Evolutionary conservation across 495 filamentous ascomycete species (phyloP).

Genomic region (Aspergillus diversus): DNA sequence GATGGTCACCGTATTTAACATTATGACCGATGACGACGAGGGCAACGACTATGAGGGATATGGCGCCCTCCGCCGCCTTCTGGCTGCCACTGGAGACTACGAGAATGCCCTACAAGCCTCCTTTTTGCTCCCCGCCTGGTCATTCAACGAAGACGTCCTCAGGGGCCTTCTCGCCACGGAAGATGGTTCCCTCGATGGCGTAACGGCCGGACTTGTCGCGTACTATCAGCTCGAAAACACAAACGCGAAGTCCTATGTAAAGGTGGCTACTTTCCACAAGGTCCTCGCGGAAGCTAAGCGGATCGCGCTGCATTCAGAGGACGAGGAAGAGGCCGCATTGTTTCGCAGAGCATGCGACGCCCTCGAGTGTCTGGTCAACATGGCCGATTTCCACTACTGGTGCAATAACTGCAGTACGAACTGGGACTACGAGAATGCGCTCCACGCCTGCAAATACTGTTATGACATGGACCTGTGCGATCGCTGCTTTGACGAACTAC

Average conservation of each 20-base stretch:
- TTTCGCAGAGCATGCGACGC: not conserved
- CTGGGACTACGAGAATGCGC: conserved; percentile 22
- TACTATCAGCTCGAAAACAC: not conserved
- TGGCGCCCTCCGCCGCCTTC: conserved; percentile 1
- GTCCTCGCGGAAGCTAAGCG: not conserved
- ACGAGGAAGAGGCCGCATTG: not conserved
- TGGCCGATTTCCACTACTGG: not conserved
- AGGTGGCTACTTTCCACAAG: too few relatives aligned
- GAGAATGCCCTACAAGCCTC: conserved; percentile 12
- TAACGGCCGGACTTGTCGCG: not conserved
- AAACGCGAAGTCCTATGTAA: too few relatives aligned
- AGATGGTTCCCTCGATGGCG: not conserved
- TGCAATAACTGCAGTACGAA: conserved; percentile 13
- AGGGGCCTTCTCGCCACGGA: not conserved
- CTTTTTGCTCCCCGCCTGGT: conserved; percentile 4
- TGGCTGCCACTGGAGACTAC: conserved; percentile 13
- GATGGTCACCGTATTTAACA: conserved; percentile 18
- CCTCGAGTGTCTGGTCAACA: not conserved
- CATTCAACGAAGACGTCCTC: conserved; percentile 9
- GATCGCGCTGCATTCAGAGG: not conserved
- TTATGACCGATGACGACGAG: conserved; percentile 15
- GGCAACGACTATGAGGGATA: conserved; percentile 16
- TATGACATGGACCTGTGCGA: conserved; percentile 26
- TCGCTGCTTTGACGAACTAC: conserved; percentile 20
- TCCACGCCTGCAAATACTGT: conserved; percentile 28